These are phyloP conservation scores for Colletotrichum tofieldiae DNA, from an alignment of 2,329 filamentous ascomycete genomes.

Conservation along the genomic window DNA sequence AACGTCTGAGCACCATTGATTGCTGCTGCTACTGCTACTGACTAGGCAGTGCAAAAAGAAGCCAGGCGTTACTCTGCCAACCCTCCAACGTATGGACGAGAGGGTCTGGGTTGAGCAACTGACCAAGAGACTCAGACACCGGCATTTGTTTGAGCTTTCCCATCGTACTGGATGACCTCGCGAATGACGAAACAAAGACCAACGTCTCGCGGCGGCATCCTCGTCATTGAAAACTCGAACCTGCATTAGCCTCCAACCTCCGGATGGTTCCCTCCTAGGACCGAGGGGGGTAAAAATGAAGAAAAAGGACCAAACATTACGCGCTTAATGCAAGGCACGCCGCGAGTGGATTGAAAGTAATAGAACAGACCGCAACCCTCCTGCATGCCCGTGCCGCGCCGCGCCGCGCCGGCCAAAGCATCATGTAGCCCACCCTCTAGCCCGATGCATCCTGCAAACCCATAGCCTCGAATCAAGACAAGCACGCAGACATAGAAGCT, in stretches of 20 bases:
- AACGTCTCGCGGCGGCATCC: not conserved
- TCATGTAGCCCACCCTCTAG: not conserved
- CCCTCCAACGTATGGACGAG: not conserved
- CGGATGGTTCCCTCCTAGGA: too few species aligned
- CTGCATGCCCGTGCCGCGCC: conserved; percentile 5
- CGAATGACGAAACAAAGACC: not conserved
- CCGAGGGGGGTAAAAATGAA: too few species aligned
- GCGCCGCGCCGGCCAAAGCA: not conserved
- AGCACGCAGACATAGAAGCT: not conserved
- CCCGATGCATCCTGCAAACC: not conserved
- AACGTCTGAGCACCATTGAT: not conserved
- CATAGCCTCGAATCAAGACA: not conserved
- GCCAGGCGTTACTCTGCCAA: not conserved
- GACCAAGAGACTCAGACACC: not conserved
- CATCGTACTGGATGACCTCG: not conserved
- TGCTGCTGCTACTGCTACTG: not conserved
- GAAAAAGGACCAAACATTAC: not conserved
- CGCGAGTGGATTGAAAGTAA: not conserved
- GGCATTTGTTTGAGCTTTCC: not conserved
- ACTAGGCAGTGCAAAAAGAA: not conserved
- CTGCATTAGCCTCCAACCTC: not conserved
- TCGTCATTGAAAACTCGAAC: not conserved
- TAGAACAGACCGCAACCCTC: not conserved
- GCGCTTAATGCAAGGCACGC: conserved; percentile 19
- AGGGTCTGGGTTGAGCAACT: not conserved